A percentile compares a stretch with the other conserved stretches of the same genome.
Conservation (phyloP, 257 asterid species). For the Ligustrum vulgare region DNA sequence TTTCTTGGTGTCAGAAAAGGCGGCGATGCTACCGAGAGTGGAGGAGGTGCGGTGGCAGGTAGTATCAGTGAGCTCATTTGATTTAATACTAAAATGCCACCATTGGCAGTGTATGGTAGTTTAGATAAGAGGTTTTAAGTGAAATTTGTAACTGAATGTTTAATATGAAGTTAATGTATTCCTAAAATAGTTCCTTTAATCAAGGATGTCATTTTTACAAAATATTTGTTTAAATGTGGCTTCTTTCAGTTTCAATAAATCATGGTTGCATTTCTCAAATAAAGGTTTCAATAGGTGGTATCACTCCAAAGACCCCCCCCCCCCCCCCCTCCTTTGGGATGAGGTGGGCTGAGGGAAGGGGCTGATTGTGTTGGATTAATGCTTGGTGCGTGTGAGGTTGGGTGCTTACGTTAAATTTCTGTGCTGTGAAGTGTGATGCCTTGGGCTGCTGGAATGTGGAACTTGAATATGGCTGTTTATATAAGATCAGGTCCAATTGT, state of each 20-base stretch:
- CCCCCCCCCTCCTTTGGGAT: too few relatives aligned
- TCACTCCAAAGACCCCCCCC: too few relatives aligned
- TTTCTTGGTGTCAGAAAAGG: constrained; percentile 41
- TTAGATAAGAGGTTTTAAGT: not conserved
- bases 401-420: constrained; percentile 16
- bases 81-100: not conserved
- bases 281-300: too few relatives aligned
- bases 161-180: too few relatives aligned
- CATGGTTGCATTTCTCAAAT: too few relatives aligned
- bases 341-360: constrained; percentile 18
- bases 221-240: too few relatives aligned
- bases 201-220: too few relatives aligned
- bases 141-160: too few relatives aligned
- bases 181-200: too few relatives aligned
- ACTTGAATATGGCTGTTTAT: constrained; percentile 6
- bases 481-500: constrained; percentile 2
- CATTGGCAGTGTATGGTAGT: not conserved
- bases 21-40: constrained; percentile 19
- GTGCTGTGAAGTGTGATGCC: constrained; percentile 9
- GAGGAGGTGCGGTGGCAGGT: constrained; percentile 31
- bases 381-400: constrained; percentile 14
- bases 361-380: constrained; percentile 19
- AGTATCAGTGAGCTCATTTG: constrained; percentile 38
- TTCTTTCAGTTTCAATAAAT: too few relatives aligned
- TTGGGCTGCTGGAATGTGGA: constrained; percentile 13